Conservation (phyloP, 495 filamentous ascomycete genomes). For the Annulohypoxylon moriforme region DNA sequence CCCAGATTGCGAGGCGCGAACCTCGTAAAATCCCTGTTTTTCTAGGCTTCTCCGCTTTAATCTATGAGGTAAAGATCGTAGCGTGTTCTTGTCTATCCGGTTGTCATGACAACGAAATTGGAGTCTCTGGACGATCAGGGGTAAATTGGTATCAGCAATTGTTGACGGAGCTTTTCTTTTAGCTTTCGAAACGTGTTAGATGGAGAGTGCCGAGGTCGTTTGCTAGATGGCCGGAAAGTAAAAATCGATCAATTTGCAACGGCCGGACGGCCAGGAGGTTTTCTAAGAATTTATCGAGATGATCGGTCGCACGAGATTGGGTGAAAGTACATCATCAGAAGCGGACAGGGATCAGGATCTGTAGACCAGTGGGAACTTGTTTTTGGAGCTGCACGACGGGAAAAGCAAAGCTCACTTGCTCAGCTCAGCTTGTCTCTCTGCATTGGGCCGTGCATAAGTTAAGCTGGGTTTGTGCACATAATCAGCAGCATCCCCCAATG, state of each 20-base stretch:
- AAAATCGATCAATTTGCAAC: constrained; percentile 32
- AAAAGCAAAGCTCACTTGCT: constrained; percentile 39
- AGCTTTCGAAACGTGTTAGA: constrained; percentile 18
- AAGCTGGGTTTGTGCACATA: constrained; percentile 31
- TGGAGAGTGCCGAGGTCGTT: constrained; percentile 19
- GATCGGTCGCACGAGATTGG: constrained; percentile 18
- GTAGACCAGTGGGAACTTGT: constrained; percentile 21
- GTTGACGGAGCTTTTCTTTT: constrained; percentile 15
- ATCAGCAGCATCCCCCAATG: constrained; percentile 43
- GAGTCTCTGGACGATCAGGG: constrained; percentile 42
- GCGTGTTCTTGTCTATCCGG: constrained; percentile 35
- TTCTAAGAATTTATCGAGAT: constrained; percentile 34
- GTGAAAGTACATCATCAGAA: constrained; percentile 8
- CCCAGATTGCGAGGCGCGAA: constrained; percentile 29
- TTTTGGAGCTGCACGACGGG: constrained; percentile 25
- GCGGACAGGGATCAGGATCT: constrained; percentile 17
- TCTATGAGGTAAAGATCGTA: constrained; percentile 30
- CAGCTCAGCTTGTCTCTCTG: constrained; percentile 40
- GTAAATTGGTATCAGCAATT: constrained; percentile 35
- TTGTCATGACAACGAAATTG: constrained; percentile 49
- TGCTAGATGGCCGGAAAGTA: constrained; percentile 11
- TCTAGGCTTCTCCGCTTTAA: constrained; percentile 38
- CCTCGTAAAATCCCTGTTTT: constrained; percentile 36
- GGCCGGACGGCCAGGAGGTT: constrained; percentile 15
- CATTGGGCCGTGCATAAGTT: constrained; percentile 46